Percentiles rank a stretch among this genome's conserved stretches.
Conservation (phyloP, 257 asterid genomes). For the Lithospermum erythrorhizon region DNA sequence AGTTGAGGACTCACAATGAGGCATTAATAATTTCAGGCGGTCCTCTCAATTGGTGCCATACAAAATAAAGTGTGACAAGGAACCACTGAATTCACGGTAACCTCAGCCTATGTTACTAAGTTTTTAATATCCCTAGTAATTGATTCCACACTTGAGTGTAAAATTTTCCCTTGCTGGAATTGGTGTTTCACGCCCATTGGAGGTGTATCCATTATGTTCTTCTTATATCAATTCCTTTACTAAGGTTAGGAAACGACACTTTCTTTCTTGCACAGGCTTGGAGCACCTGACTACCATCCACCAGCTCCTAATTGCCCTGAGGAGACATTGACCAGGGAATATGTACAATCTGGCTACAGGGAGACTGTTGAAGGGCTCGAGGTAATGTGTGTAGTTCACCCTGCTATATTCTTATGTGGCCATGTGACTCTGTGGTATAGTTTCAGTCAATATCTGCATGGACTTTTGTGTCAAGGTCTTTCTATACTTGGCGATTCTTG, state of each 20-base stretch:
- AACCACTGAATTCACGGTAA: conserved; percentile 35
- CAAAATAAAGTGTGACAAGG: conserved; percentile 78
- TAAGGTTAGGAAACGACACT: conserved; percentile 3
- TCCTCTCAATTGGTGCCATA: conserved; percentile 47
- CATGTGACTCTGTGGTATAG: background rate
- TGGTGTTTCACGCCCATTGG: background rate
- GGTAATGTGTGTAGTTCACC: conserved; percentile 29
- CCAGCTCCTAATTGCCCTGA: conserved; percentile 83
- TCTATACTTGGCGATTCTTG: too few relatives aligned
- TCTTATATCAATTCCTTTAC: conserved; percentile 6
- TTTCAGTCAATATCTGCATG: background rate
- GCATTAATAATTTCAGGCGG: conserved; percentile 38
- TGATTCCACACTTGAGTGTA: conserved; percentile 1
- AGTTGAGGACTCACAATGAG: too few relatives aligned
- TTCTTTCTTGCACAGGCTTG: conserved; percentile 51
- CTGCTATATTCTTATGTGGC: background rate
- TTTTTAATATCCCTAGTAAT: conserved; percentile 6
- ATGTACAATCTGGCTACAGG: conserved; percentile 78
- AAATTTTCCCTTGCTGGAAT: background rate
- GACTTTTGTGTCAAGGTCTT: too few relatives aligned
- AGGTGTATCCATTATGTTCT: background rate
- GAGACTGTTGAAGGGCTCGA: conserved; percentile 93
- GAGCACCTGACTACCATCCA: conserved; percentile 90
- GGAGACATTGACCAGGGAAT: conserved; percentile 78
- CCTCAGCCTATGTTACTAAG: conserved; percentile 2